A percentile compares a stretch with the other conserved stretches of the same genome.
Conservation (phyloP, 2,329 filamentous ascomycete species). For the Exophiala mesophila region DNA sequence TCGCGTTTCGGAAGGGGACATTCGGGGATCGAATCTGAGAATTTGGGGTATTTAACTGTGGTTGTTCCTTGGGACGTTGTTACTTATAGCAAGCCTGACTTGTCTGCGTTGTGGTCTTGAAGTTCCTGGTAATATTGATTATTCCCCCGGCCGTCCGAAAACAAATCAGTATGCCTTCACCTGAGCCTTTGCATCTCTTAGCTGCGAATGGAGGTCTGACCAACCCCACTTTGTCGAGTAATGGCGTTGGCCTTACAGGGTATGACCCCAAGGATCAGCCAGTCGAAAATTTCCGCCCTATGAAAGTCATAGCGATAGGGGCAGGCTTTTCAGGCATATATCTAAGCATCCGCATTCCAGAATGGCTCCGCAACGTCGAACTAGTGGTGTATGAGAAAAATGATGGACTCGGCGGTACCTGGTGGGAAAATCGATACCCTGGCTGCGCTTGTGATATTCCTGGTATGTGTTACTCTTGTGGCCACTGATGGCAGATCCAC, state of each 20-base stretch:
- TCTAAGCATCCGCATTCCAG: slow-evolving; percentile 29
- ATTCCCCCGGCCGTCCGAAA: too few relatives aligned
- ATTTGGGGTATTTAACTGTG: too few relatives aligned
- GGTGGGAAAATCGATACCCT: slow-evolving; percentile 30
- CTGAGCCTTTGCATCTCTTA: background rate
- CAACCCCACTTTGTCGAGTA: background rate
- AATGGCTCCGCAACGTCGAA: slow-evolving; percentile 17
- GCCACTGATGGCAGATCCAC: too few relatives aligned
- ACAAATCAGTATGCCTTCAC: background rate
- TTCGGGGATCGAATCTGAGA: too few relatives aligned
- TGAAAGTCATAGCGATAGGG: slow-evolving; percentile 36
- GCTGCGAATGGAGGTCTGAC: background rate
- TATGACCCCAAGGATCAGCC: slow-evolving; percentile 10
- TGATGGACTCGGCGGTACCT: slow-evolving; percentile 29
- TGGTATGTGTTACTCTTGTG: slow-evolving; percentile 2
- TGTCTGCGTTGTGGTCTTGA: too few relatives aligned
- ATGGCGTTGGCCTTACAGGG: background rate
- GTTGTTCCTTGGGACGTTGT: too few relatives aligned
- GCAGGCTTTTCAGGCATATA: slow-evolving; percentile 40
- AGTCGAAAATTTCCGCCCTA: slow-evolving; percentile 13
- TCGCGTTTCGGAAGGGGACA: too few relatives aligned
- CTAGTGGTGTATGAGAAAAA: slow-evolving; percentile 28
- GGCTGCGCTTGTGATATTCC: slow-evolving; percentile 15
- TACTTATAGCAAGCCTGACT: too few relatives aligned
- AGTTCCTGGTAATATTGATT: too few relatives aligned